Evolutionary conservation across 1,284 basidiomycete genomes (phyloP), one percentile per base, ranked within the genome.

Genomic region (Austropuccinia psidii): DNA sequence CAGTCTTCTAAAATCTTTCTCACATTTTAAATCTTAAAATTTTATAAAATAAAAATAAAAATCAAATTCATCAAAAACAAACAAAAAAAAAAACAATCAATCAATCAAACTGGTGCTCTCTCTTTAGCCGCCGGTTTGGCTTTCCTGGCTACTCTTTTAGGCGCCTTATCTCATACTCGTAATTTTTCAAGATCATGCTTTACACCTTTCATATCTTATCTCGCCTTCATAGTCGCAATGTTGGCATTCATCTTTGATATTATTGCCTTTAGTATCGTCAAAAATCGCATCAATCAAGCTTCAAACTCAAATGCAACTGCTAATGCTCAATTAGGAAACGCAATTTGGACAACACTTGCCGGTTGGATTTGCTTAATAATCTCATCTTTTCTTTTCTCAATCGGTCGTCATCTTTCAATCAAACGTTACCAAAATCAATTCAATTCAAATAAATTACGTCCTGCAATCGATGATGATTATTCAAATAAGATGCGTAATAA

Each of bases 201-300:
- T 9, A 47, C 55, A 27, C 60, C 67, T 13, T 49, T 57, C 29
- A 21, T 70, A 3, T n/a, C 67, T 45, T 70, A 29, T 0, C 41
- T 70, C 41, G 54, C 67, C n/a, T 21, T 55, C 11, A 58, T 31
- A 35, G 45, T 33, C 19, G 67, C 67, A 27, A 37, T 60, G 1
- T 39, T 58, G 41, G 55, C 67, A 43, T 70, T 70, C 45, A 27
- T 50, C 39, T 33, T 70, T 24, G 67, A 70, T 24, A 70, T 70
- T 21, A 19, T 60, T 29, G 27, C 39, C 17, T 70, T 60, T 45
- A 57, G 17, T 2, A 37, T 70, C n/a, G 67, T 55, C 31, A 43
- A 60, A 49, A 57, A 54, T 19, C 43, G 19, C n/a, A 57, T 60
- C 54, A 47, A 58, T 27, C 50, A 49, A 0, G 17, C 37, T n/a